phyloP scores from a whole-genome alignment of 2,329 filamentous ascomycete genomes.

The Gremmenia infestans region DNA sequence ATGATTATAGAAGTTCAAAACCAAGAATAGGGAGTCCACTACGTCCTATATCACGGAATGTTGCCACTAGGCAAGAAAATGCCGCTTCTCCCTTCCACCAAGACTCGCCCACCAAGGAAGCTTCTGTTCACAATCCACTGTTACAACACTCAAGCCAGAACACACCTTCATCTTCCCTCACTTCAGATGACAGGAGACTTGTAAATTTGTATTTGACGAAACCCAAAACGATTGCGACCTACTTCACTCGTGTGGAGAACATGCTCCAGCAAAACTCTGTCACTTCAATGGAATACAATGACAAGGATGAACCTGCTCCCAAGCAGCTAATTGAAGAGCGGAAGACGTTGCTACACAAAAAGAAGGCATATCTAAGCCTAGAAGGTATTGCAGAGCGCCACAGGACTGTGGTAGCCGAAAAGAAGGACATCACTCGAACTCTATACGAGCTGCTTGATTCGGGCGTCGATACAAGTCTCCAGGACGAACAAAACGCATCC shows the following conservation, averaged over 20 bases:
- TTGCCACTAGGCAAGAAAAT: constrained; percentile 17
- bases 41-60: constrained; percentile 25
- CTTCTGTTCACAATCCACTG: constrained; percentile 4
- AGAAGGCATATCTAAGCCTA: constrained; percentile 17
- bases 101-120: constrained; percentile 21
- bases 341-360: constrained; percentile 20
- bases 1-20: constrained; percentile 7
- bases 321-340: constrained; percentile 22
- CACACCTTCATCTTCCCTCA: constrained; percentile 16
- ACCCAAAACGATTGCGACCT: constrained; percentile 16
- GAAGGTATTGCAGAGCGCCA: constrained; percentile 8
- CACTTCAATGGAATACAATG: constrained; percentile 19
- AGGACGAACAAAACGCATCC: constrained; percentile 17
- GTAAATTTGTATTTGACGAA: constrained; percentile 21
- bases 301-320: constrained; percentile 19
- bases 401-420: constrained; percentile 14
- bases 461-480: constrained; percentile 16
- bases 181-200: constrained; percentile 25
- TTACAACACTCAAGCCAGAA: constrained; percentile 17
- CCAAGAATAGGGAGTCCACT: constrained; percentile 24
- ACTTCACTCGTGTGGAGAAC: constrained; percentile 16
- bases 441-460: constrained; percentile 20
- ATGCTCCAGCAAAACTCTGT: constrained; percentile 19
- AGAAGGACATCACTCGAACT: constrained; percentile 17
- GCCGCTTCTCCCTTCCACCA: constrained; percentile 20